Evolutionary conservation across 2,329 filamentous ascomycete species (phyloP), one percentile per base, ranked within the genome.

Genomic region (Aspergillus amoenus): DNA sequence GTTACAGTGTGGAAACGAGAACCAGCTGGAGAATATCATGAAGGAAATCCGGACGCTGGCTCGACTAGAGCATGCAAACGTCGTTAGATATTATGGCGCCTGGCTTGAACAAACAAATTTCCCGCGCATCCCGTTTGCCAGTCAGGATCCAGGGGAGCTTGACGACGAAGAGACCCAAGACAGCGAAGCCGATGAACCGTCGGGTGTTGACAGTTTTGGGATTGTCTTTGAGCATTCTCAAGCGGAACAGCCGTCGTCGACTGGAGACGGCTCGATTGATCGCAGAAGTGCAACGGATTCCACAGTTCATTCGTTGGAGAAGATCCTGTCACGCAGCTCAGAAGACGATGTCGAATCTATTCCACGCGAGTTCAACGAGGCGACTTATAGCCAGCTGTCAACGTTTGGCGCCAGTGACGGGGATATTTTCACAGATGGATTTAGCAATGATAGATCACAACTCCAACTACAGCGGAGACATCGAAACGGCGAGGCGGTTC

Each of bases 61-160:
- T 46, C 77, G 78, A 24, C 74, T 88, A 15, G 82, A 88, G 45
- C 86, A 89, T 68, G 79, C 78, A 5, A 88, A 89, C 66, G 82
- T 89, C 55, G 86, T 89, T 37, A 79, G 86, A 22, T 89, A 89
- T 64, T 84, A 84, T 66, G 80, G 81, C 51, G 83, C 83, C 13
- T 89, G 87, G 87, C 76, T 88, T 13, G 87, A 89, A 64, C 73
- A 75, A 52, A 69, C 64, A 37, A 78, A 71, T 56, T 27, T 66
- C 42, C 52, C 64, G 32, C 49, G 51, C 12, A 49, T 61, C 12
- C 42, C 61, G 9, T 55, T 56, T 11, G 44, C 61, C 12, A 43
- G 45, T 13, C 57, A 56, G 13, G 44, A 45, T 11, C 42, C 52
- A 12, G 48, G 44, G n/a, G 53, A 51, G 22, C 49, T 41, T 43